These are phyloP conservation scores for Metarhizium robertsii DNA, from an alignment of 2,329 filamentous ascomycete species.

Conservation along the genomic window DNA sequence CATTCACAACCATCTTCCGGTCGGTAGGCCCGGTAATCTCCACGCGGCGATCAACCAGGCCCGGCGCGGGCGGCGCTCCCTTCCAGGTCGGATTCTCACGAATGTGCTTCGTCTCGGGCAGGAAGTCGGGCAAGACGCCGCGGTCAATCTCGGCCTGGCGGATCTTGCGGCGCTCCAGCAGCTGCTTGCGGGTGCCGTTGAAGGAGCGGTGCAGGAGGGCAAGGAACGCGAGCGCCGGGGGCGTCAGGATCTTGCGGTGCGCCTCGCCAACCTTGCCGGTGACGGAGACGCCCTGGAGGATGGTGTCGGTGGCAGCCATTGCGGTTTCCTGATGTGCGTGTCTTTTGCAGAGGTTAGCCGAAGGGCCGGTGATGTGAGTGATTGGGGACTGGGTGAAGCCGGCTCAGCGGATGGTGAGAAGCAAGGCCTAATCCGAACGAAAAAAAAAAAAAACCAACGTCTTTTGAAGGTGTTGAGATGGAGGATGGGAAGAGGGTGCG, in stretches of 20 bases:
- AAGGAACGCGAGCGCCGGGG: constrained; percentile 83
- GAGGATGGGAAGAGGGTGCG: too few relatives aligned
- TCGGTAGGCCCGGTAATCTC: constrained; percentile 98
- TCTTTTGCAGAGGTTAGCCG: constrained; percentile 1
- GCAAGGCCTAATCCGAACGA: background rate
- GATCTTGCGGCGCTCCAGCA: constrained; percentile 76
- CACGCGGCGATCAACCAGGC: constrained; percentile 83
- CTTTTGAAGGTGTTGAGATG: too few relatives aligned
- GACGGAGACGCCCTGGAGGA: constrained; percentile 83
- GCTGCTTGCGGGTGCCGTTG: constrained; percentile 76
- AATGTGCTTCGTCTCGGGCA: constrained; percentile 91
- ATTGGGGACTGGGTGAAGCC: background rate
- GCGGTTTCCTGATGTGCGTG: constrained; percentile 6
- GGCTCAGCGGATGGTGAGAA: background rate
- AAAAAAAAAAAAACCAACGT: background rate
- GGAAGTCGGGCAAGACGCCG: constrained; percentile 82
- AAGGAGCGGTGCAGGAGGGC: constrained; percentile 92
- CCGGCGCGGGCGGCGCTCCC: constrained; percentile 83
- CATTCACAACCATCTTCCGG: constrained; percentile 98
- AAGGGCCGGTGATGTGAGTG: background rate
- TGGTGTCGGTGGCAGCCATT: constrained; percentile 64
- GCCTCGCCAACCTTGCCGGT: constrained; percentile 68
- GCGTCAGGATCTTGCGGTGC: constrained; percentile 85
- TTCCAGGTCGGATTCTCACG: constrained; percentile 92
- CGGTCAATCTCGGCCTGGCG: constrained; percentile 91